Percentiles rank a stretch among this genome's conserved stretches.
These are phyloP conservation scores for Saccharomycopsis sp. DNA, from an alignment of 805 yeast species.

Conservation along the genomic window DNA sequence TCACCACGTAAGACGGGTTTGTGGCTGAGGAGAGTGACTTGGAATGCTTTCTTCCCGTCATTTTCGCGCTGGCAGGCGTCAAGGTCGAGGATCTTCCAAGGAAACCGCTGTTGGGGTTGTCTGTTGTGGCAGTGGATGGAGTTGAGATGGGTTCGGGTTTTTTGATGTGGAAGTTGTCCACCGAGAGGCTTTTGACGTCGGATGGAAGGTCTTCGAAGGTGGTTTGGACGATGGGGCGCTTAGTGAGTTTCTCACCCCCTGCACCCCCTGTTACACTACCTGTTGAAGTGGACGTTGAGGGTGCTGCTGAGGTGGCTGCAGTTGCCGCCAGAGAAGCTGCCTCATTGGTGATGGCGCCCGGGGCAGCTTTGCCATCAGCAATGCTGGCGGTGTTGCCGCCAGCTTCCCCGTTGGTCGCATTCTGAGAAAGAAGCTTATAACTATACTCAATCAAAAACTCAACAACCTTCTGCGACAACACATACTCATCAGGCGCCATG, in stretches of 20 bases:
- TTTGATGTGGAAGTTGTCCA: constrained; percentile 9
- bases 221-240: neutral
- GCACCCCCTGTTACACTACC: too few species aligned
- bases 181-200: neutral
- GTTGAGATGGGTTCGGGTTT: neutral
- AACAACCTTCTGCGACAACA: constrained; percentile 75
- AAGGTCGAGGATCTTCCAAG: neutral
- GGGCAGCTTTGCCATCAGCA: constrained; percentile 23
- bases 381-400: constrained; percentile 13
- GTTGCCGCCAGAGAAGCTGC: too few species aligned
- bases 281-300: too few species aligned
- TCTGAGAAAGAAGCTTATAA: constrained; percentile 58
- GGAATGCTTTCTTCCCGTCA: constrained; percentile 29
- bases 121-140: constrained; percentile 4
- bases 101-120: neutral
- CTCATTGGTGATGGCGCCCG: constrained; percentile 13
- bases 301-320: too few species aligned
- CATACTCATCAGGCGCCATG: constrained; percentile 87
- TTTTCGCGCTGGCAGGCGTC: constrained; percentile 2
- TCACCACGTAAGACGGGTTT: constrained; percentile 23
- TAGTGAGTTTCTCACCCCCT: neutral
- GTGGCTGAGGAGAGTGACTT: constrained; percentile 31
- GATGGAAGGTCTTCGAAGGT: neutral
- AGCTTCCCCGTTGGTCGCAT: neutral
- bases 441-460: constrained; percentile 87